phyloP scores from a whole-genome alignment of 140 eudicot genomes.

The Stevia rebaudiana region DNA sequence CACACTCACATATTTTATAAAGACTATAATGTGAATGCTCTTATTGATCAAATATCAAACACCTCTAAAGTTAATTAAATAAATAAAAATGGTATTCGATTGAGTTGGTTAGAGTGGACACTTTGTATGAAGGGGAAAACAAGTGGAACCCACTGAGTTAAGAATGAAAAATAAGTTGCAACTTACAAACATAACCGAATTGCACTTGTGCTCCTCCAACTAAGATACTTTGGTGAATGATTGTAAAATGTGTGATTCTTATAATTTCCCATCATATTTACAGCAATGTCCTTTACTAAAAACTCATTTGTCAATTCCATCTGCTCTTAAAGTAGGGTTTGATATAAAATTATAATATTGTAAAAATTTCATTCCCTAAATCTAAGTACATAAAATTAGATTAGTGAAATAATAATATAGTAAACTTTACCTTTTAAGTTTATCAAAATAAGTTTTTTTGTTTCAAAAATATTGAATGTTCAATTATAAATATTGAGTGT shows the following conservation, averaged over 20 bases:
- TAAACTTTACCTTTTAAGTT: no score
- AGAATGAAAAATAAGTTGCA: not conserved
- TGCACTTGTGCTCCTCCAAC: constrained; percentile 24
- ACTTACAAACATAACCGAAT: constrained; percentile 4
- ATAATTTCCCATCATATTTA: not conserved
- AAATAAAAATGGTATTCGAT: constrained; percentile 6
- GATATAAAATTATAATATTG: no score
- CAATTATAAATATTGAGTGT: no score
- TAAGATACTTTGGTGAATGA: constrained; percentile 26
- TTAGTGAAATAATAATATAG: no score
- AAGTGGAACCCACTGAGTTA: constrained; percentile 15
- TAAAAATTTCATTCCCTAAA: no score
- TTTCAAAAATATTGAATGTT: no score
- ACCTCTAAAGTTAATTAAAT: no score
- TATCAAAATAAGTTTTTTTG: no score
- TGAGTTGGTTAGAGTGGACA: constrained; percentile 37
- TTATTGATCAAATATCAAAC: no score
- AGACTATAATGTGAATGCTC: no score
- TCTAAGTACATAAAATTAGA: no score
- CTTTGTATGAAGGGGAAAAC: constrained; percentile 31
- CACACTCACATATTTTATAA: no score
- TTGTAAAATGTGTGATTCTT: constrained; percentile 27
- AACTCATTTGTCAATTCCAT: not conserved
- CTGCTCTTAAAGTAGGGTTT: not conserved
- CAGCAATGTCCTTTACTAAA: not conserved